Evolutionary conservation across 345 rosid genomes (phyloP).

Genomic region (Corymbia maculata): DNA sequence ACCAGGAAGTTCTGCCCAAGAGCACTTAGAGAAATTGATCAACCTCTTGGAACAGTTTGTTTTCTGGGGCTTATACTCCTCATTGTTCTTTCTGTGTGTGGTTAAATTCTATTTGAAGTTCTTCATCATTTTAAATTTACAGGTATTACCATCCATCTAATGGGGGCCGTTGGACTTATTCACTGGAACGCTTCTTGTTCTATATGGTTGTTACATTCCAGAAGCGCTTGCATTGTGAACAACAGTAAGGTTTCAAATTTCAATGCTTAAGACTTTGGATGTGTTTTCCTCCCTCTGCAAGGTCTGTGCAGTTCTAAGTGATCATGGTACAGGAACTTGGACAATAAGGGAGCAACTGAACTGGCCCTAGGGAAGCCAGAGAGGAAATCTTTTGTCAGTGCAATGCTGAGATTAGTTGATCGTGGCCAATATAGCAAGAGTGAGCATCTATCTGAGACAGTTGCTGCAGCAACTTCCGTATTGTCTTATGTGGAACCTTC

Average conservation of each 20-base stretch:
- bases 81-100: background rate
- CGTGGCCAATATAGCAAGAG: constrained; percentile 99
- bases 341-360: constrained; percentile 16
- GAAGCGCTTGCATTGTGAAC: constrained; percentile 84
- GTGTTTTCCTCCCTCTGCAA: constrained; percentile 10
- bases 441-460: constrained; percentile 96
- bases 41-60: constrained; percentile 98
- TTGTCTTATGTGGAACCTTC: constrained; percentile 93
- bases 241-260: constrained; percentile 47
- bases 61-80: constrained; percentile 9
- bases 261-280: background rate
- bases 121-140: constrained; percentile 1
- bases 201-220: constrained; percentile 76
- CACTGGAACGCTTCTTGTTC: constrained; percentile 79
- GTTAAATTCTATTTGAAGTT: background rate
- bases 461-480: constrained; percentile 91
- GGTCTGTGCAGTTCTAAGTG: constrained; percentile 6
- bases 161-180: constrained; percentile 99
- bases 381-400: constrained; percentile 64
- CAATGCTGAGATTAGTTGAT: constrained; percentile 75
- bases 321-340: constrained; percentile 41
- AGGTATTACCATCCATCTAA: constrained; percentile 98
- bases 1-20: constrained; percentile 64
- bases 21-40: constrained; percentile 83
- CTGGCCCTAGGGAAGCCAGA: constrained; percentile 56